These are phyloP conservation scores for Pseudoperonospora humuli DNA, from an alignment of 352 stramenopile genomes.

Conservation along the genomic window DNA sequence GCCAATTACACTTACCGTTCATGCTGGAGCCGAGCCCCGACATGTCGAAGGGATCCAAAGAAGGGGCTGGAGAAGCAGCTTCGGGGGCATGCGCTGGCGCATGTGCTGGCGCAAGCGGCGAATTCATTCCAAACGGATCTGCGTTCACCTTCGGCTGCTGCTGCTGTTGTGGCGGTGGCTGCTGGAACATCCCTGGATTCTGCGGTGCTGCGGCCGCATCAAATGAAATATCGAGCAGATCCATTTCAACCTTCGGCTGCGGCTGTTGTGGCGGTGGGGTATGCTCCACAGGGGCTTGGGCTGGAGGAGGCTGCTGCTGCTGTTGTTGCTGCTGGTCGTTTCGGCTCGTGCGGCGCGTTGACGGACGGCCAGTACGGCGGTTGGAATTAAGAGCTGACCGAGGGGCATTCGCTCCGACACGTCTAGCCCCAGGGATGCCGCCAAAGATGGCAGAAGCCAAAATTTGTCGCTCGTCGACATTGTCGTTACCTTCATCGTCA, in stretches of 20 bases:
- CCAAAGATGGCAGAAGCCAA: conserved; percentile 96
- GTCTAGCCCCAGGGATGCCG: conserved; percentile 75
- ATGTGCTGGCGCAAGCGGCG: conserved; percentile 25
- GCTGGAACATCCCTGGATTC: conserved; percentile 28
- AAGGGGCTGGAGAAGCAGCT: conserved; percentile 23
- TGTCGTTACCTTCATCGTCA: conserved; percentile 24
- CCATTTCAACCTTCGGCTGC: conserved; percentile 53
- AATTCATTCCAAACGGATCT: conserved; percentile 64
- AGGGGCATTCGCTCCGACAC: conserved; percentile 18
- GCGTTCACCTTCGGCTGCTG: conserved; percentile 28
- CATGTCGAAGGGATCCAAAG: conserved; percentile 72
- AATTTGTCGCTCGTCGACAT: conserved; percentile 67
- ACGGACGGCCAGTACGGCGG: conserved; percentile 18
- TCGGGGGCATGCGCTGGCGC: conserved; percentile 20
- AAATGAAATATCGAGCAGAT: conserved; percentile 82
- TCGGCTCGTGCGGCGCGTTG: conserved; percentile 24
- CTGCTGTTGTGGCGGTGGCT: conserved; percentile 20
- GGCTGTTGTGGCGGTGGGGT: conserved; percentile 24
- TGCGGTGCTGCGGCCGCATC: conserved; percentile 38
- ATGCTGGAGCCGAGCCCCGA: conserved; percentile 56
- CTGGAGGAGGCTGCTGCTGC: conserved; percentile 25
- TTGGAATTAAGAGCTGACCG: conserved; percentile 25
- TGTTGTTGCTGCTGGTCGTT: conserved; percentile 37
- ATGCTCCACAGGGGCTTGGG: conserved; percentile 27
- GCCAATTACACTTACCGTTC: conserved; percentile 37